These are phyloP conservation scores for Dryas drummondii DNA, from an alignment of 306 rosid species.

Conservation along the genomic window DNA sequence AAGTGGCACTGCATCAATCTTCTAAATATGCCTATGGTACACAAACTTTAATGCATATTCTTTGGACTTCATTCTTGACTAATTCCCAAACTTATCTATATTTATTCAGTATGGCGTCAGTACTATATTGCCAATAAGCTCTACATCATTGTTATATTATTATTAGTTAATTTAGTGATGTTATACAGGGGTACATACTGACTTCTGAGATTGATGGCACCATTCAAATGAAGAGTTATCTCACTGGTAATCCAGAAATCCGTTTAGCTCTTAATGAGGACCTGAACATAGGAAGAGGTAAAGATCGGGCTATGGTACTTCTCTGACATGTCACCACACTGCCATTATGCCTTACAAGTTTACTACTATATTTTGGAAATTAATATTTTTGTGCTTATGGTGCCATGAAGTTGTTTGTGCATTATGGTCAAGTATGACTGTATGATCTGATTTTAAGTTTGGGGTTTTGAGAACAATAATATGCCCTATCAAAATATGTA, in stretches of 20 bases:
- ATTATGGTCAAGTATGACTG: constrained; percentile 1
- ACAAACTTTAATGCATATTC: neutral
- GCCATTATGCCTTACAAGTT: neutral
- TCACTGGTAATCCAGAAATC: constrained; percentile 81
- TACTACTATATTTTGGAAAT: neutral
- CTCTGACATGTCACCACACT: neutral
- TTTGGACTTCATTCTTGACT: neutral
- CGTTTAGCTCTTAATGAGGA: constrained; percentile 86
- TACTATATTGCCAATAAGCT: neutral
- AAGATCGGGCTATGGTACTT: constrained; percentile 53
- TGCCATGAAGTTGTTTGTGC: constrained; percentile 15
- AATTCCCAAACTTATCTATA: neutral
- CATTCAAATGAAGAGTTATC: constrained; percentile 94
- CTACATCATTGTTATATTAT: neutral
- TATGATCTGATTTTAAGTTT: constrained; percentile 7
- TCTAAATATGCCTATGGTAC: neutral
- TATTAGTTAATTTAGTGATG: constrained; percentile 25
- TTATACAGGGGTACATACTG: constrained; percentile 75
- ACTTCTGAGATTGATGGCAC: constrained; percentile 95
- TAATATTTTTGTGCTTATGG: constrained; percentile 14
- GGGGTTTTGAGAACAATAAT: constrained; percentile 12
- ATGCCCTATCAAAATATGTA: constrained; percentile 6
- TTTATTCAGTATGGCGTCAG: neutral
- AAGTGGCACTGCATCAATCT: neutral
- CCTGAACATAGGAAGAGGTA: constrained; percentile 65